Conservation (phyloP, 306 rosid genomes). For the Castanea crenata region DNA sequence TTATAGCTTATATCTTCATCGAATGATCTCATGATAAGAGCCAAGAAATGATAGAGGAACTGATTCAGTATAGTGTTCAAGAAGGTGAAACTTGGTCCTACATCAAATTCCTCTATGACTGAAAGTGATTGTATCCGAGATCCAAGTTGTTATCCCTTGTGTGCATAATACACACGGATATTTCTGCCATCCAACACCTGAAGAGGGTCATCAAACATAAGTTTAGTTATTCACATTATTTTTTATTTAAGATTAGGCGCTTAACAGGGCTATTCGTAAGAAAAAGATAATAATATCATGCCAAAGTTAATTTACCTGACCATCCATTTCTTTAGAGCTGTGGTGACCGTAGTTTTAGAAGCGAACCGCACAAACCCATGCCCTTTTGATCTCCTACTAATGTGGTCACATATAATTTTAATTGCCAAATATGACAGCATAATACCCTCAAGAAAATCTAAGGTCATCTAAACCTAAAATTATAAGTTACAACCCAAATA, state of each 20-base stretch:
- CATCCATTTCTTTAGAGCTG: too few relatives aligned
- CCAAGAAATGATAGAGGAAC: neutral
- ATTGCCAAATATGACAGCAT: slow-evolving; percentile 22
- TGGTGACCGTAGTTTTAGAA: too few relatives aligned
- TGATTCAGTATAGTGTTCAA: neutral
- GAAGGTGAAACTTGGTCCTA: neutral
- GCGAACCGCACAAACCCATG: slow-evolving; percentile 9
- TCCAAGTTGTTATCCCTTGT: slow-evolving; percentile 22
- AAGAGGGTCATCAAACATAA: slow-evolving; percentile 2
- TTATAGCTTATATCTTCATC: neutral
- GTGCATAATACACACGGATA: slow-evolving; percentile 50
- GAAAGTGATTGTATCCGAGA: neutral
- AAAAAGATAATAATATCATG: neutral
- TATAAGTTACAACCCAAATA: too few relatives aligned
- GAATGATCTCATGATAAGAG: neutral
- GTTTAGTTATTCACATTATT: neutral
- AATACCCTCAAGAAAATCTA: too few relatives aligned
- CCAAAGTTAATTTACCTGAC: too few relatives aligned
- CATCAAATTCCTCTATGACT: neutral
- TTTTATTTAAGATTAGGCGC: neutral
- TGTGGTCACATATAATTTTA: slow-evolving; percentile 57
- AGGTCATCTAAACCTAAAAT: too few relatives aligned
- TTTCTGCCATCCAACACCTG: slow-evolving; percentile 58
- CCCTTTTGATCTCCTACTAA: slow-evolving; percentile 60
- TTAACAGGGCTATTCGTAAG: neutral